Percentiles rank a stretch among this genome's conserved stretches.
Conservation (phyloP, 2,329 filamentous ascomycete genomes). For the Fonsecaea pugnacius region DNA sequence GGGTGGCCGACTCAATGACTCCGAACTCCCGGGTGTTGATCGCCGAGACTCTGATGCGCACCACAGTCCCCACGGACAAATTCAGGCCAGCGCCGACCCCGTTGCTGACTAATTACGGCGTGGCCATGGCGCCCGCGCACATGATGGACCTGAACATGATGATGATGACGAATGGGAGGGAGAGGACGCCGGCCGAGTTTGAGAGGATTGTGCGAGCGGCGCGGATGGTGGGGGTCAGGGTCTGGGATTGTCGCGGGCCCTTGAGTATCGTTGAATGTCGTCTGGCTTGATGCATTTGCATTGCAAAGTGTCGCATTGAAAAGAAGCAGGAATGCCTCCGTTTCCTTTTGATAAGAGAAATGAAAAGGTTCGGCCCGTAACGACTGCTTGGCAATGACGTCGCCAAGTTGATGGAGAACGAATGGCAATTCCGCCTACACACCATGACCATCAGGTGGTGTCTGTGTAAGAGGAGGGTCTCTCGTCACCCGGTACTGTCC, state of each 20-base stretch:
- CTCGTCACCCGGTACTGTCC: too few relatives aligned
- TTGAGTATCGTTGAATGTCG: constrained; percentile 21
- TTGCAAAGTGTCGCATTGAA: too few relatives aligned
- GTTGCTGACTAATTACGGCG: constrained; percentile 19
- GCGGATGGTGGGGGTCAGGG: constrained; percentile 9
- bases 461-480: too few relatives aligned
- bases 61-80: constrained; percentile 8
- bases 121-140: constrained; percentile 11
- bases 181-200: constrained; percentile 16
- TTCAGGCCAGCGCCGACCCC: constrained; percentile 3
- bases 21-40: constrained; percentile 13
- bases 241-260: constrained; percentile 21
- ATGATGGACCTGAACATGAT: constrained; percentile 25
- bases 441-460: too few relatives aligned
- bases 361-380: too few relatives aligned
- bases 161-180: constrained; percentile 18
- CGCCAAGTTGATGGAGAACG: too few relatives aligned
- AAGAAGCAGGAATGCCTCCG: too few relatives aligned
- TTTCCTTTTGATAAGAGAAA: too few relatives aligned
- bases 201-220: constrained; percentile 13
- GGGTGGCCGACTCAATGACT: constrained; percentile 13
- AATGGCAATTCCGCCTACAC: too few relatives aligned
- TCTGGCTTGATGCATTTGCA: background rate
- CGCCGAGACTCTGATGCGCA: constrained; percentile 12
- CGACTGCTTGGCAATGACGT: too few relatives aligned